Base-by-base conservation (phyloP, 2,329 filamentous ascomycete species). In the Lasiodiplodia hormozganensis region DNA sequence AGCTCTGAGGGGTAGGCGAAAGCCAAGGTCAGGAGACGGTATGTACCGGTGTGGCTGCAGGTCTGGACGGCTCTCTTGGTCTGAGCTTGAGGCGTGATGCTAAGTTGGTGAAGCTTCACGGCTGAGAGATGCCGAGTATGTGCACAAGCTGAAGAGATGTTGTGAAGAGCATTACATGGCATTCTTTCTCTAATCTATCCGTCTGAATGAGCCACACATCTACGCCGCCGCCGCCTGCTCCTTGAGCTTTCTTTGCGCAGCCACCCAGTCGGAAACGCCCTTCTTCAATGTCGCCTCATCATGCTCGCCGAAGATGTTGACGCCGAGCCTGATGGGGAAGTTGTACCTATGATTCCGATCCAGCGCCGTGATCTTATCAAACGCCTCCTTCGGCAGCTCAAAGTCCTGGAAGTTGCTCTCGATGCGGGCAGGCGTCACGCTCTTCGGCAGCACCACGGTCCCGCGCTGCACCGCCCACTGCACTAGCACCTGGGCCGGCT, bases 391-490 rank as follows among this genome's bases (percentile, higher is more conserved):
- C 23, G 70, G 72, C 31, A 79, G 70, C 25, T 78, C 74, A 53
- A 77, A 78, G 70, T 71, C 71, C 65, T 78, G 75, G 69, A 79
- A 69, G 68, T 79, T 79, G 71, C 77, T 70, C 56, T 71, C 68
- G 62, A 79, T 70, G 25, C 76, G 71, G 36, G 72, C 67, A 34
- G 73, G 72, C 23, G 75, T 73, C 62, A 74, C 76, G 67, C 76
- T 77, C 87, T 95, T 95, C 73, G 92, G 92, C 75, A 96, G 95
- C 74, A 96, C 91, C 53, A 92, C 91, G 67, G 96, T 84, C 36
- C 89, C 89, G 60, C 74, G 87, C 85, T 96, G 93, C 21, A 93
- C 96, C 21, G 93, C 89, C 94, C 94, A 97, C 74, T 93, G 88
- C 73, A 97, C 85, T 70, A 97, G 86, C 36, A 97, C 86, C 86